Conservation (phyloP, 768 basidiomycete genomes). For the Russula brevipes region DNA sequence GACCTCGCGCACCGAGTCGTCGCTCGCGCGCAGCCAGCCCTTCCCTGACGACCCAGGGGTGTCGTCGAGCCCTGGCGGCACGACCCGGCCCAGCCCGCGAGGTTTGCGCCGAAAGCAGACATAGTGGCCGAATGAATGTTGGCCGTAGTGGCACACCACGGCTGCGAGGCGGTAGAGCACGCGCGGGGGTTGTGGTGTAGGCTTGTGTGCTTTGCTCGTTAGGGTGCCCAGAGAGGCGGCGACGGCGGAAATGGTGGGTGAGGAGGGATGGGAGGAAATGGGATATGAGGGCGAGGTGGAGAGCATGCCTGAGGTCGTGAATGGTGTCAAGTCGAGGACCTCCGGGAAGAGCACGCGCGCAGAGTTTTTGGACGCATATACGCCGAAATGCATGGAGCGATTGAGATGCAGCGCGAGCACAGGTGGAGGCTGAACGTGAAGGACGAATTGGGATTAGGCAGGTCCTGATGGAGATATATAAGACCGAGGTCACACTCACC, state of each 20-base stretch:
- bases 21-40: slow-evolving; percentile 88
- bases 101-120: slow-evolving; percentile 88
- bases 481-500: slow-evolving; percentile 46
- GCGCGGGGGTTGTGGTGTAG: slow-evolving; percentile 27
- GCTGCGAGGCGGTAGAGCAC: slow-evolving; percentile 83
- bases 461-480: background rate
- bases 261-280: slow-evolving; percentile 57
- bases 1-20: slow-evolving; percentile 73
- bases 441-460: background rate
- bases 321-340: slow-evolving; percentile 83
- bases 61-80: slow-evolving; percentile 40
- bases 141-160: slow-evolving; percentile 89
- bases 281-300: slow-evolving; percentile 63
- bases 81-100: slow-evolving; percentile 40
- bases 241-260: slow-evolving; percentile 50
- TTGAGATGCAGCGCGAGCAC: slow-evolving; percentile 88
- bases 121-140: slow-evolving; percentile 92
- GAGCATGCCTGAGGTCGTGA: slow-evolving; percentile 75
- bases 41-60: slow-evolving; percentile 40
- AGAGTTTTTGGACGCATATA: slow-evolving; percentile 75
- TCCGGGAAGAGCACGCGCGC: slow-evolving; percentile 80
- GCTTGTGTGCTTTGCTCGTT: background rate
- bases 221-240: slow-evolving; percentile 27
- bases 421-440: slow-evolving; percentile 62
- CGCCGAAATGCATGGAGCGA: slow-evolving; percentile 79